These are phyloP conservation scores for Diaporthe capsici DNA, from an alignment of 2,329 filamentous ascomycete genomes.

Conservation along the genomic window DNA sequence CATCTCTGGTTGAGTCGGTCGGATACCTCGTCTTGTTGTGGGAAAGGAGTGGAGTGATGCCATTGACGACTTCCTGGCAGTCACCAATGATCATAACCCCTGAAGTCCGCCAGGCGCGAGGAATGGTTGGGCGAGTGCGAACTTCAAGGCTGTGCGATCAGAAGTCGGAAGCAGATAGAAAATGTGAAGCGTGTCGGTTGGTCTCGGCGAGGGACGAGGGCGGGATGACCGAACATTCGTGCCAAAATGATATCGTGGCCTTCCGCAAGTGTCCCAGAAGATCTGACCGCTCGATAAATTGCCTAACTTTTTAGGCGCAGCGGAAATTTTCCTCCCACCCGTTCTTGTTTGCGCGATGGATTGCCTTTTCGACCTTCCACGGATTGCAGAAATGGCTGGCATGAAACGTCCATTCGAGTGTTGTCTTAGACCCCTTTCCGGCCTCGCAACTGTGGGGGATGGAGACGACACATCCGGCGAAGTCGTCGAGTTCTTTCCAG, in stretches of 20 bases:
- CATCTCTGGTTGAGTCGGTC: background rate
- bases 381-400: background rate
- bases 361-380: background rate
- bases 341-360: background rate
- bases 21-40: background rate
- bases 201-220: background rate
- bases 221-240: background rate
- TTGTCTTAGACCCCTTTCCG: rapidly evolving
- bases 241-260: background rate
- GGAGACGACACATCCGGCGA: background rate
- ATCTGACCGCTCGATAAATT: too few relatives aligned
- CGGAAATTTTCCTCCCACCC: background rate
- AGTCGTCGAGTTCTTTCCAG: background rate
- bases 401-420: background rate
- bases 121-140: background rate
- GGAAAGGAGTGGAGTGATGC: background rate
- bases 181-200: background rate
- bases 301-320: background rate
- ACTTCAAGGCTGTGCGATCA: background rate
- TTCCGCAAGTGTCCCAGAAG: background rate
- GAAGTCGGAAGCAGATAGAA: background rate
- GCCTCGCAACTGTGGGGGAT: background rate
- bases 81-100: background rate
- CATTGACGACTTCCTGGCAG: background rate
- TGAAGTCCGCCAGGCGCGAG: background rate